Percentiles rank a stretch among this genome's conserved stretches.
Evolutionary conservation across 306 rosid genomes (phyloP).

Genomic region (Potentilla sterilis): DNA sequence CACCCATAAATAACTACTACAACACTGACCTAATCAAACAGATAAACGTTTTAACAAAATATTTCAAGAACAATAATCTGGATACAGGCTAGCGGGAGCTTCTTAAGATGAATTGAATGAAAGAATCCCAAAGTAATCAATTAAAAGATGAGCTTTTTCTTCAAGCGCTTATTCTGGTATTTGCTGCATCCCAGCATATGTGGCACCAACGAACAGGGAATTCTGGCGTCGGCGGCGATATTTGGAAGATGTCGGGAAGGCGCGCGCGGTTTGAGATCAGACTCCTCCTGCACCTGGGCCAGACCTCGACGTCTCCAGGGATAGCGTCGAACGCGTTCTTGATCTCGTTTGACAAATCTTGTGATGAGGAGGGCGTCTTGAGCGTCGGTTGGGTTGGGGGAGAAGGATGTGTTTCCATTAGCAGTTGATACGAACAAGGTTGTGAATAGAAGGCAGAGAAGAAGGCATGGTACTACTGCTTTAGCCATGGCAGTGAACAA

Average conservation of each 20-base stretch:
- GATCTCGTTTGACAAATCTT: background rate
- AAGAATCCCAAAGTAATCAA: background rate
- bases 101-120: background rate
- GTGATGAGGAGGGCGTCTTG: background rate
- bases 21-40: too few species aligned
- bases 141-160: background rate
- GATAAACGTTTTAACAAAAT: background rate
- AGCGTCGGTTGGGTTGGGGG: background rate
- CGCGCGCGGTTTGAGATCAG: background rate
- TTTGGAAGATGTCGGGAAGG: background rate
- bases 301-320: background rate
- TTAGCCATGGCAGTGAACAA: background rate
- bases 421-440: background rate
- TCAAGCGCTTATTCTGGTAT: background rate
- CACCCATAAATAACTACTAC: background rate
- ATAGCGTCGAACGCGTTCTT: background rate
- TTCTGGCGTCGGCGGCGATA: background rate
- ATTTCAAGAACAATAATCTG: background rate
- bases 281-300: background rate
- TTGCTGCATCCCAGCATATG: background rate
- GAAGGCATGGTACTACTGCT: background rate
- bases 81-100: background rate
- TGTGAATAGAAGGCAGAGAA: background rate
- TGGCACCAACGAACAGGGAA: background rate
- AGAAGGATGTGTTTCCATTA: background rate